phyloP scores from a whole-genome alignment of 2,329 filamentous ascomycete species.

The Catunica adiposa region DNA sequence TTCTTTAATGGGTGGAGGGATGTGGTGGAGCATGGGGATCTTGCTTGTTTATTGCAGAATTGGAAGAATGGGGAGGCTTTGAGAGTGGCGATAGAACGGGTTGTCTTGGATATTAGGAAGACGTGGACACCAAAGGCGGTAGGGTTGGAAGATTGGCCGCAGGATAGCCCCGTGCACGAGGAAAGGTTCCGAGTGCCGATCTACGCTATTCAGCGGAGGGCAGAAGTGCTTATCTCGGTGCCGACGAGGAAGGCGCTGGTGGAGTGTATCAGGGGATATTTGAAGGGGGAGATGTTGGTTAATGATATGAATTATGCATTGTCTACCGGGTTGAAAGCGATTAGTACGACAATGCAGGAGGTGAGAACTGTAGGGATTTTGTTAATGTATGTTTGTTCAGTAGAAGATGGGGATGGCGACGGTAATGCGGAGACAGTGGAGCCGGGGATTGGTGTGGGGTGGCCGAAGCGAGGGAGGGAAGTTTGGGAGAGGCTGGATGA shows the following conservation, averaged over 20 bases:
- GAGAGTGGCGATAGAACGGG: neutral
- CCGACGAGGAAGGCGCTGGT: neutral
- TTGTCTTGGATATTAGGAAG: neutral
- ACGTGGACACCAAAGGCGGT: neutral
- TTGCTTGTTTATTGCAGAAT: neutral
- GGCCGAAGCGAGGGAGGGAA: neutral
- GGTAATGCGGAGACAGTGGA: too few relatives aligned
- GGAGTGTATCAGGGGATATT: neutral
- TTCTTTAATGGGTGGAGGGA: neutral
- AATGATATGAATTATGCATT: neutral
- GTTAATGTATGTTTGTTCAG: neutral
- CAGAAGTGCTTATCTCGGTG: neutral
- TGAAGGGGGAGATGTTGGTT: neutral
- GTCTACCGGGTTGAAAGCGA: neutral
- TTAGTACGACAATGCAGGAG: neutral
- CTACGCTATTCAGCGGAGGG: neutral
- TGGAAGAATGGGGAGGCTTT: neutral
- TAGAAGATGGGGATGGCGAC: neutral
- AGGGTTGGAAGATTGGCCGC: neutral
- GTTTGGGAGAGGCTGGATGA: neutral
- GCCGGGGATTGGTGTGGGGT: too few relatives aligned
- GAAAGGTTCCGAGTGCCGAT: neutral
- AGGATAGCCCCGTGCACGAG: neutral
- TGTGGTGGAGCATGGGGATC: neutral
- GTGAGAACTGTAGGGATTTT: neutral